Evolutionary conservation across 495 filamentous ascomycete genomes (phyloP), one percentile per base, ranked within the genome.

Genomic region (Podospora bellae-mahoneyi): DNA sequence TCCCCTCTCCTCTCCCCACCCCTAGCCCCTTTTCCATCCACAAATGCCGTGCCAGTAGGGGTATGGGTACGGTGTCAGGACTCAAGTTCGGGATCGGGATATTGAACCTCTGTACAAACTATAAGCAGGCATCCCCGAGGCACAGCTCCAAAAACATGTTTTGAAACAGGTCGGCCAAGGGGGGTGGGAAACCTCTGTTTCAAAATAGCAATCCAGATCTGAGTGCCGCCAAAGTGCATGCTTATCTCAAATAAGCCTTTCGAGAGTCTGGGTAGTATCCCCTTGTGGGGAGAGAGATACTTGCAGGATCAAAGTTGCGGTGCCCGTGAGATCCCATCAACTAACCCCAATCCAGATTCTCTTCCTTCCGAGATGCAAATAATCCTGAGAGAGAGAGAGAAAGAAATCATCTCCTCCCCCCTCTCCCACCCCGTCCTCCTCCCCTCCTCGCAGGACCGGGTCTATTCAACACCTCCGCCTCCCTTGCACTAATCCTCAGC

Each of bases 401-500:
- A 1, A 23, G 27, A 60, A 7, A 61, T 74, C 70, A 74, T 64
- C 72, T 72, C 66, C 72, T 69, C 20, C 65, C 68, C 67, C 71
- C 72, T 64, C 65, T 71, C 68, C 71, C 72, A 64, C 66, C 76
- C 70, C 74, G 64, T 71, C 66, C 75, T 72, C 64, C 77, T 44
- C 72, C 68, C 67, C 73, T 68, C 48, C 75, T 69, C 69, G 75
- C 70, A 34, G 74, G 77, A 74, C 28, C 72, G 18, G 68, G 30
- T 68, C 65, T 20, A 71, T 85, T 87, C 65, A 97, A 92, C 64
- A 84, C 80, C 63, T 80, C 79, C 27, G 96, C 84, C 76, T 97
- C 95, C 66, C 83, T 84, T 75, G 87, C 87, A 75, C 90, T 95
- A 71, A 97, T 79, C 70, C 85, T 90, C 79, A 98, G 76, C 70